phyloP scores from a whole-genome alignment of 352 stramenopile species.

The Pythium pectinolyticum region DNA sequence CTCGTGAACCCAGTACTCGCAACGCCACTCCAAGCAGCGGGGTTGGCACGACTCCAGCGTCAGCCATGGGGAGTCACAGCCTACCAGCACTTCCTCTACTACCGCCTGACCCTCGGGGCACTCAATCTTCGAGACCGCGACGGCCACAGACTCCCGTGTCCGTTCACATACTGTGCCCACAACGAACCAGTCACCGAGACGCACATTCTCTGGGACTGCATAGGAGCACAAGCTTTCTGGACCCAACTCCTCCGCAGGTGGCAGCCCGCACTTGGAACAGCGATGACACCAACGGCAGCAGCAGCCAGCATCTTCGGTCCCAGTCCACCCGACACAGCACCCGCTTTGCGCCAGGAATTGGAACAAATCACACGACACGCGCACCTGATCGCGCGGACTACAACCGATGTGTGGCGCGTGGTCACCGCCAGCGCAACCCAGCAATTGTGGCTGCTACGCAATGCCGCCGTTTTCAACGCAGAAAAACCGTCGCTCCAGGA shows the following conservation, averaged over 20 bases:
- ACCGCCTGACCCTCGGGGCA: not conserved
- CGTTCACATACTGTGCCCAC: not conserved
- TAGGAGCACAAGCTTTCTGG: no score
- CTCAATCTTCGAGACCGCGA: not conserved
- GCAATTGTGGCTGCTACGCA: not conserved
- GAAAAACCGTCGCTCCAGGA: not conserved
- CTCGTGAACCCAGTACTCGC: no score
- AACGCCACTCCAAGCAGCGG: no score
- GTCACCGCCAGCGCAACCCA: not conserved
- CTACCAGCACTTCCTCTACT: constrained; percentile 3
- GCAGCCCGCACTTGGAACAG: not conserved
- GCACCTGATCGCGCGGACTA: no score
- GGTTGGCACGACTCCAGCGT: no score
- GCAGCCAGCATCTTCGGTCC: not conserved
- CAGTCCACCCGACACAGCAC: no score
- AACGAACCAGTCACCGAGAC: not conserved
- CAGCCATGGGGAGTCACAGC: no score
- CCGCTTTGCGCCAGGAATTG: no score
- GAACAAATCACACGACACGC: no score
- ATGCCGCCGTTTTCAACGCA: not conserved
- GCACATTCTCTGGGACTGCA: not conserved
- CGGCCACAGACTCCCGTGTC: not conserved
- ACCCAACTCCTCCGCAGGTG: no score
- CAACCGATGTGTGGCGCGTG: no score
- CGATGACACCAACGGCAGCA: not conserved